Percentiles rank a stretch among this genome's conserved stretches.
Conservation (phyloP, 1,284 basidiomycete genomes). For the Irpex sp. region DNA sequence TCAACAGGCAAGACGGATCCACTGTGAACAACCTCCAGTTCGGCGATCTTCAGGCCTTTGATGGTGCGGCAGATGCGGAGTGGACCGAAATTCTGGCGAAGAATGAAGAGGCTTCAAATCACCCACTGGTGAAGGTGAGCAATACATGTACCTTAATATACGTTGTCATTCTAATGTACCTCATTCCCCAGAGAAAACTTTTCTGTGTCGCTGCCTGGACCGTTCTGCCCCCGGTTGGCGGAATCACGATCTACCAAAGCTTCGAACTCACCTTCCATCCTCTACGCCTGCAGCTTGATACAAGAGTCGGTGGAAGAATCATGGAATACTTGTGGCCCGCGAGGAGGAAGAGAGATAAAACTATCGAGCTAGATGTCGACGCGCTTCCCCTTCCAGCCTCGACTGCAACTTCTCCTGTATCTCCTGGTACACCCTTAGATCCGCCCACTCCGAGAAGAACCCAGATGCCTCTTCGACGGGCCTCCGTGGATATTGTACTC, state of each 20-base stretch:
- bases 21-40: slow-evolving; percentile 77
- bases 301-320: slow-evolving; percentile 71
- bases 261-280: slow-evolving; percentile 86
- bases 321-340: slow-evolving; percentile 88
- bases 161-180: slow-evolving; percentile 7
- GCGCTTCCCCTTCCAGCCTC: slow-evolving; percentile 13
- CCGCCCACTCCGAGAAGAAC: background rate
- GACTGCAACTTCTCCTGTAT: slow-evolving; percentile 3
- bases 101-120: slow-evolving; percentile 58
- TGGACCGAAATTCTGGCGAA: slow-evolving; percentile 90
- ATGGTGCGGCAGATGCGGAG: slow-evolving; percentile 78
- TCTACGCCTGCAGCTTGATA: slow-evolving; percentile 83
- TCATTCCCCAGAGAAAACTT: slow-evolving; percentile 43
- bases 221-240: slow-evolving; percentile 86
- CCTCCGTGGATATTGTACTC: slow-evolving; percentile 24
- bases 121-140: slow-evolving; percentile 62
- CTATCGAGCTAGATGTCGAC: slow-evolving; percentile 9
- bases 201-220: slow-evolving; percentile 77
- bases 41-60: slow-evolving; percentile 80
- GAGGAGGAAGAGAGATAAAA: slow-evolving; percentile 35
- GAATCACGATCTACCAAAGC: slow-evolving; percentile 85
- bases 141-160: background rate
- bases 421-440: slow-evolving; percentile 3
- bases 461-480: slow-evolving; percentile 9
- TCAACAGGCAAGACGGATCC: slow-evolving; percentile 87